Percentiles rank a stretch among this genome's conserved stretches.
Conservation (phyloP, 371 early-diverging fungal species). For the Mortierella sp. region DNA sequence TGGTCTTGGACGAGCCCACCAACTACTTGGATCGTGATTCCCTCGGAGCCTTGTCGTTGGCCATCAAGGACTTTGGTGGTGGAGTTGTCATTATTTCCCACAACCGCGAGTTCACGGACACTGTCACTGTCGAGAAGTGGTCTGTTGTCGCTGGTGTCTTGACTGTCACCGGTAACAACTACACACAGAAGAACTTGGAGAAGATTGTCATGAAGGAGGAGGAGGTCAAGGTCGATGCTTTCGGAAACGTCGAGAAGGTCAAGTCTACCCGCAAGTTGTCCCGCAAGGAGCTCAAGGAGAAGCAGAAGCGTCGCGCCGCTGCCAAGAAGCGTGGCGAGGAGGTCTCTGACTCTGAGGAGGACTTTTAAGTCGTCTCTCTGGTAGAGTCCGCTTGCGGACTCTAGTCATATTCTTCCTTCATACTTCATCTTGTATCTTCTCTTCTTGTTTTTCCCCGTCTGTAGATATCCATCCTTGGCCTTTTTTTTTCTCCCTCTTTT, state of each 20-base stretch:
- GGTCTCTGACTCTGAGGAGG: conserved; percentile 46
- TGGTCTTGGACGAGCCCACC: conserved; percentile 92
- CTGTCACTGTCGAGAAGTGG: conserved; percentile 78
- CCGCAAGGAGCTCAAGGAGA: conserved; percentile 54
- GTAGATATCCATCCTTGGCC: conserved; percentile 6
- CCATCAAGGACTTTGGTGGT: conserved; percentile 77
- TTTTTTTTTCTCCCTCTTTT: conserved; percentile 17
- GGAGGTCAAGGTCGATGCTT: conserved; percentile 46
- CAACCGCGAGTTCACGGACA: conserved; percentile 78
- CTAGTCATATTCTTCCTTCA: background rate
- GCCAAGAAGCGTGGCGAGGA: conserved; percentile 43
- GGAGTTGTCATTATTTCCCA: conserved; percentile 83
- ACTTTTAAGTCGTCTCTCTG: conserved; percentile 8
- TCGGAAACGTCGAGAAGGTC: conserved; percentile 53
- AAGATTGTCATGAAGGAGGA: conserved; percentile 51
- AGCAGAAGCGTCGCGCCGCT: conserved; percentile 44
- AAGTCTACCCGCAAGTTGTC: conserved; percentile 46
- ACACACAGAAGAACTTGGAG: conserved; percentile 30
- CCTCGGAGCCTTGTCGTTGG: conserved; percentile 77
- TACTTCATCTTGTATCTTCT: background rate
- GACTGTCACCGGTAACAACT: conserved; percentile 38
- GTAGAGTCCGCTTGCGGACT: background rate
- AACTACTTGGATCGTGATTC: conserved; percentile 85
- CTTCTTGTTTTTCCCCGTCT: background rate
- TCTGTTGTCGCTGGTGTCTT: conserved; percentile 77